Evolutionary conservation across 2,329 filamentous ascomycete species (phyloP).

Genomic region (Penicillium sp.): DNA sequence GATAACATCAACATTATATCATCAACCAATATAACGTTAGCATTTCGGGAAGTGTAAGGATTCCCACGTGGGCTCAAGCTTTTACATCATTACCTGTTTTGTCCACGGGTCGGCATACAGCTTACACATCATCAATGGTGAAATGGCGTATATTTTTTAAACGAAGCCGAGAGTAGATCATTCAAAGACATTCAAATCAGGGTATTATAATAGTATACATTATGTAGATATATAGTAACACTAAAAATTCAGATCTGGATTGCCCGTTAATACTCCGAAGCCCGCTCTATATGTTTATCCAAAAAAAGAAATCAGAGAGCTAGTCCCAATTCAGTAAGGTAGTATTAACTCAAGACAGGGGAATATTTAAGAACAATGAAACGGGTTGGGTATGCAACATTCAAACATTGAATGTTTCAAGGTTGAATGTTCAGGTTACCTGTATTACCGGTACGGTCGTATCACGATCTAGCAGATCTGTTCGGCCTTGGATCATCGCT

Average conservation of each 20-base stretch:
- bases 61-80: slow-evolving; percentile 19
- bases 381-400: neutral
- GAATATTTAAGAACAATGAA: neutral
- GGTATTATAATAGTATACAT: too few species aligned
- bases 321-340: slow-evolving; percentile 7
- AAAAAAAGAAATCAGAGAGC: neutral
- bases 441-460: slow-evolving; percentile 12
- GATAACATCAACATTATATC: neutral
- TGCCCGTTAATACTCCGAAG: slow-evolving; percentile 3
- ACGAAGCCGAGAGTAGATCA: neutral
- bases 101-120: neutral
- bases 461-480: slow-evolving; percentile 12
- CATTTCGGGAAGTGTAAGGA: neutral
- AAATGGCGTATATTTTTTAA: neutral
- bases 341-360: neutral
- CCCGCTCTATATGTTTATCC: neutral
- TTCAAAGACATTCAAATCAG: neutral
- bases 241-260: slow-evolving; percentile 17
- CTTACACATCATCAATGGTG: neutral
- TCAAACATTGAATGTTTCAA: neutral
- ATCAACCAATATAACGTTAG: neutral
- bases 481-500: slow-evolving; percentile 7
- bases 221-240: neutral
- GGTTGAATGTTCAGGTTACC: neutral
- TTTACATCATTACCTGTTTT: slow-evolving; percentile 13